Evolutionary conservation across 371 early-diverging fungal genomes (phyloP).

Genomic region (Rhizopus arrhizus): DNA sequence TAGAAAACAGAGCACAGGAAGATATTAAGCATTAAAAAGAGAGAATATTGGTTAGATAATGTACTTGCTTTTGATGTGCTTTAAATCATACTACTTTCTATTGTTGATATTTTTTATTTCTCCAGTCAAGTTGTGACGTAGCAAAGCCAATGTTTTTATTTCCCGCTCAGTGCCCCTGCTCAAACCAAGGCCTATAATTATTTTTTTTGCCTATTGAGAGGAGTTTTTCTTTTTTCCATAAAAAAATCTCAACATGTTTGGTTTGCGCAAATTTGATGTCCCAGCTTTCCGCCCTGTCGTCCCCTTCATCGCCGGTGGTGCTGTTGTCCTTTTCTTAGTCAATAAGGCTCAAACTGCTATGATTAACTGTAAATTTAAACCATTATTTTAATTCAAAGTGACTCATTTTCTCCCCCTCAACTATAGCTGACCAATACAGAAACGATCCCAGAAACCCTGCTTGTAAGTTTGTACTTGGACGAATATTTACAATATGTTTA

Average conservation of each 20-base stretch:
- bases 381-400: not conserved
- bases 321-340: constrained; percentile 48
- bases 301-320: constrained; percentile 54
- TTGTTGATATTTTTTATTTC: too few relatives aligned
- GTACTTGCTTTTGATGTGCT: too few relatives aligned
- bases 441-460: constrained; percentile 66
- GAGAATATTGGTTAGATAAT: too few relatives aligned
- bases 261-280: constrained; percentile 57
- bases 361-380: constrained; percentile 47
- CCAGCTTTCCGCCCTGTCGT: constrained; percentile 52
- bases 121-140: too few relatives aligned
- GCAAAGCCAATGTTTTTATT: too few relatives aligned
- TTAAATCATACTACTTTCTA: too few relatives aligned
- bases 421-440: constrained; percentile 52
- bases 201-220: not conserved
- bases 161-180: too few relatives aligned
- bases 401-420: not conserved
- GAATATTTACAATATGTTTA: not conserved
- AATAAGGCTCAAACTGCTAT: constrained; percentile 54
- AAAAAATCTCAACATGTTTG: constrained; percentile 42
- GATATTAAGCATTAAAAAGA: too few relatives aligned
- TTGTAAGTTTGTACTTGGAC: constrained; percentile 38
- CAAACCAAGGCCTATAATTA: too few relatives aligned
- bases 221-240: constrained; percentile 2
- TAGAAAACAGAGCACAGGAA: too few relatives aligned